These are phyloP conservation scores for Podila minutissima DNA, from an alignment of 192 early-diverging fungal genomes.

Conservation along the genomic window DNA sequence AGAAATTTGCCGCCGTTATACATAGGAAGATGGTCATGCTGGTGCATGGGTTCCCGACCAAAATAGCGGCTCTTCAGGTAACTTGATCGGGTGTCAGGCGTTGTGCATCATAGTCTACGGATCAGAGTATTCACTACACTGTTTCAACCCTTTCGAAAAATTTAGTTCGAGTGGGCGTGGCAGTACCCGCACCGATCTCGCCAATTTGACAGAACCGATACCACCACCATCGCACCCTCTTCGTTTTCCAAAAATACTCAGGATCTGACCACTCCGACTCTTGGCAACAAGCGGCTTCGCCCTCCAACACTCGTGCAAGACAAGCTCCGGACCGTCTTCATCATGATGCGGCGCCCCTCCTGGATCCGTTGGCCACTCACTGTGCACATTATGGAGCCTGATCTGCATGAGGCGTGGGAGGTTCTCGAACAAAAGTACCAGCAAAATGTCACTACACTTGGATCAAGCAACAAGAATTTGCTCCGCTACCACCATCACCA, in stretches of 20 bases:
- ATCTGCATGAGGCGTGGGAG: constrained; percentile 1
- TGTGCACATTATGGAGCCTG: constrained; percentile 30
- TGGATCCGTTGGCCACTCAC: constrained; percentile 36
- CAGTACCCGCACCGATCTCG: constrained; percentile 45
- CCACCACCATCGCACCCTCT: background rate
- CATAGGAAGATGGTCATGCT: constrained; percentile 36
- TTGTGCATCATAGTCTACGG: background rate
- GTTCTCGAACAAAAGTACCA: background rate
- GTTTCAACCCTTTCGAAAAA: background rate
- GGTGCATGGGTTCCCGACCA: constrained; percentile 44
- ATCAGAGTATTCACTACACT: background rate
- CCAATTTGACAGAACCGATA: constrained; percentile 14
- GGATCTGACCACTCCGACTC: background rate
- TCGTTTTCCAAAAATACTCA: background rate
- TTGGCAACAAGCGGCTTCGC: background rate
- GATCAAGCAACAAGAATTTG: background rate
- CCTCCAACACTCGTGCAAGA: constrained; percentile 12
- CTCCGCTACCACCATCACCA: background rate
- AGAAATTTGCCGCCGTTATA: background rate
- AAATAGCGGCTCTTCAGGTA: constrained; percentile 42
- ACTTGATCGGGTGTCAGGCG: background rate
- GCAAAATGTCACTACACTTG: background rate
- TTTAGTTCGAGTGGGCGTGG: constrained; percentile 47
- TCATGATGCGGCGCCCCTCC: constrained; percentile 19
- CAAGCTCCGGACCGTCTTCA: constrained; percentile 11